Percentiles rank a stretch among this genome's conserved stretches.
Conservation (phyloP, 305 asterid genomes). For the Fraxinus albicans region DNA sequence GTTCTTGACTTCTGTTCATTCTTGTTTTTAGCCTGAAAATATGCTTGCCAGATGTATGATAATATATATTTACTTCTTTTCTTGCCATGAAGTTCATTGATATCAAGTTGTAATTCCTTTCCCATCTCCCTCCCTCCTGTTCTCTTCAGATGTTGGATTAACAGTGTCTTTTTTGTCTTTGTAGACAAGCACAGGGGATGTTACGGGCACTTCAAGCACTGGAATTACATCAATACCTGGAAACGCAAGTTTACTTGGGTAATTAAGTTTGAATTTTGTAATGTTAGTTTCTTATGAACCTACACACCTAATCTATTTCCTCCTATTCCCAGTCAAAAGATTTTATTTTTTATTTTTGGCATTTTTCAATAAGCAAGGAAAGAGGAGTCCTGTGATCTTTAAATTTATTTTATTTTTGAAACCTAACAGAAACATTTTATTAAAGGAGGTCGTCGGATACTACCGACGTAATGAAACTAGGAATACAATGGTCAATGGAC, state of each 20-base stretch:
- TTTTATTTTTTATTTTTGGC: neutral
- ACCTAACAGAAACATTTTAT: neutral
- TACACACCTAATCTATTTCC: neutral
- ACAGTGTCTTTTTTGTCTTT: conserved; percentile 29
- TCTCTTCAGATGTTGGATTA: conserved; percentile 25
- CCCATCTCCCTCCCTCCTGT: neutral
- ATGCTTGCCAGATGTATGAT: neutral
- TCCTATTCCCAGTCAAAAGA: neutral
- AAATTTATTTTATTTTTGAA: neutral
- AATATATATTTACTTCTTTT: conserved; percentile 4
- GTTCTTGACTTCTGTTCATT: neutral
- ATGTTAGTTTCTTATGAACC: conserved; percentile 5
- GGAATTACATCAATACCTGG: conserved; percentile 75
- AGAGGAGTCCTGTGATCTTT: conserved; percentile 9
- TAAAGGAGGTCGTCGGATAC: neutral
- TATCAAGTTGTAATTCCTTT: neutral
- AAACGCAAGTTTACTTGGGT: conserved; percentile 97
- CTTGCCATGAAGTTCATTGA: conserved; percentile 5
- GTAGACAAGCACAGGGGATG: conserved; percentile 64
- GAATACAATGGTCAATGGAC: neutral
- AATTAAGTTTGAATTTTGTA: conserved; percentile 26
- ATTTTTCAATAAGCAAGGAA: conserved; percentile 2
- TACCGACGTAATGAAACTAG: neutral
- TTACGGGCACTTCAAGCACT: conserved; percentile 45
- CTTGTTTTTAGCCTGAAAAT: neutral